These are phyloP conservation scores for Sugiyamaella grinbergsii DNA, from an alignment of 1,139 yeast species.

Conservation along the genomic window DNA sequence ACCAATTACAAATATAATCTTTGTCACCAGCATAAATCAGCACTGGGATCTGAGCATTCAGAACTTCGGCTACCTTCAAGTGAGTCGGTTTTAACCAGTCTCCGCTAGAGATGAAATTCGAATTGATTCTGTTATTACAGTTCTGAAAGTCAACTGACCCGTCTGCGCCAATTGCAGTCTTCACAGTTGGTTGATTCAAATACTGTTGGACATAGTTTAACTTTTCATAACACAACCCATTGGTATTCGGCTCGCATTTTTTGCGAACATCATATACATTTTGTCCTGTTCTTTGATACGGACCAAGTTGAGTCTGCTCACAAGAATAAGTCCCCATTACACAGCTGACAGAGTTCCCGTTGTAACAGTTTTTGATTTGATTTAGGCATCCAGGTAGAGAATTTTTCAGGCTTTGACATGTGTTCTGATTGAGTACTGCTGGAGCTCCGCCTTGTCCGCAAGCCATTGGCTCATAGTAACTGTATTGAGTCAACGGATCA, in stretches of 20 bases:
- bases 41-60: constrained; percentile 68
- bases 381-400: constrained; percentile 77
- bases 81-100: constrained; percentile 70
- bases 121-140: constrained; percentile 55
- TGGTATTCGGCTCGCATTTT: constrained; percentile 68
- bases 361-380: constrained; percentile 79
- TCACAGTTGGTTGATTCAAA: constrained; percentile 68
- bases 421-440: constrained; percentile 71
- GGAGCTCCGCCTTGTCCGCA: constrained; percentile 91
- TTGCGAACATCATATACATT: constrained; percentile 91
- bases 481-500: constrained; percentile 88
- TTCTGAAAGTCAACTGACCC: constrained; percentile 82
- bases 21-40: constrained; percentile 87
- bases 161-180: constrained; percentile 86
- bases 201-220: constrained; percentile 65
- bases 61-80: constrained; percentile 55
- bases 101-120: constrained; percentile 56
- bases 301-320: constrained; percentile 82
- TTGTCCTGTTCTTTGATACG: constrained; percentile 85
- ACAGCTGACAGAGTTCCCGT: constrained; percentile 77
- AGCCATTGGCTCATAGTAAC: constrained; percentile 94
- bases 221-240: constrained; percentile 68
- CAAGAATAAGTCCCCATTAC: constrained; percentile 91
- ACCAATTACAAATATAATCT: constrained; percentile 88
- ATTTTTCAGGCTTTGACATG: constrained; percentile 75